Evolutionary conservation across 2,329 filamentous ascomycete species (phyloP), one percentile per base, ranked within the genome.

Genomic region (Trichoderma koningiopsis): DNA sequence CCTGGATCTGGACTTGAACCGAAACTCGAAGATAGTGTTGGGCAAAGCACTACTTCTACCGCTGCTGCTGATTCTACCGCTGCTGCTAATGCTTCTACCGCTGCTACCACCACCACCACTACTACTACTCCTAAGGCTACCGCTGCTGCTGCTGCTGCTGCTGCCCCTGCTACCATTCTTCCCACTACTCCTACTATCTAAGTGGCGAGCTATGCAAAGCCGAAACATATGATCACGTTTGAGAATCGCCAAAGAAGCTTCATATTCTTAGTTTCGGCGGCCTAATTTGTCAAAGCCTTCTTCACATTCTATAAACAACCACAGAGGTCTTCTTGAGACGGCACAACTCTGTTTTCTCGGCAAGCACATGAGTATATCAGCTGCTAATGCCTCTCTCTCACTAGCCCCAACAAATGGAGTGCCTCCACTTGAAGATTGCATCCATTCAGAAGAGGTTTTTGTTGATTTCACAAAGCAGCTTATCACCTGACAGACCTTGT

Each of bases 1-100:
- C 33, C 72, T 27, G 11, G 13, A 35, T 11, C 86, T 89, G 75
- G 87, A 77, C 89, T 5, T 53, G 14, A 49, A 77, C 89, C 19
- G 27, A 47, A 37, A 35, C 24, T 72, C 24, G 72, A 75, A 31
- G 31, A 37, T 31, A 55, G 56, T 29, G 10, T 37, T 19, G 55
- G 49, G 33, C 40, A 35, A 43, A 43, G n/a, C 7, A 43, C 40
- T 43, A 2, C 40, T n/a, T 43, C 40, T 43, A 43, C 40, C 19
- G 16, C 40, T n/a, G 7, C 40, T 43, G 8, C 16, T 33, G 33
- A 1, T 33, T 33, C 33, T 43, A 8, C 16, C 27, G 27, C 27
- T 27, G 14, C 37, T 19, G 37, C 16, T 8, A 43, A 7, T 43
- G 19, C 37, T 6, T 16, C 37, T 43, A 19, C 37, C 2, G 14